These are phyloP conservation scores for Amylostereum chailletii DNA, from an alignment of 1,284 basidiomycete genomes.

Conservation along the genomic window DNA sequence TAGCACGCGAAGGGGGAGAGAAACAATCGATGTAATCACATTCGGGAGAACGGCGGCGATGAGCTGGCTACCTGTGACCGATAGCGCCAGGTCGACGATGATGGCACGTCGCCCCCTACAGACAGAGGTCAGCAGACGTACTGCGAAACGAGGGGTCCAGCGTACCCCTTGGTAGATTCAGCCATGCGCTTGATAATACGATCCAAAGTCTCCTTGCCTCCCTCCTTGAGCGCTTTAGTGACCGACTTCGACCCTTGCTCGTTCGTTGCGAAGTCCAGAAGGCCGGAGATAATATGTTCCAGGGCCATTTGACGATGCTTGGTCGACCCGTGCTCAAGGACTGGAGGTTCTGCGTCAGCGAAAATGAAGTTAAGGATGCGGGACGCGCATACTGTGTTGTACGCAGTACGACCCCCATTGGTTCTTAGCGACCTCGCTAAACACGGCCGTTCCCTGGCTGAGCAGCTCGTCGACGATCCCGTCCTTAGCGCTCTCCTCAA, in stretches of 20 bases:
- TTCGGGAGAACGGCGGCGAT: conserved; percentile 71
- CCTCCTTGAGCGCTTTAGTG: conserved; percentile 76
- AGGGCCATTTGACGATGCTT: conserved; percentile 65
- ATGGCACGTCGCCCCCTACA: conserved; percentile 65
- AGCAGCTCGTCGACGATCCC: conserved; percentile 74
- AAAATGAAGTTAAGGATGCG: neutral
- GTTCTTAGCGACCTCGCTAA: conserved; percentile 71
- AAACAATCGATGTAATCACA: conserved; percentile 26
- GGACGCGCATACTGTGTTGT: conserved; percentile 57
- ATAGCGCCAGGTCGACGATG: conserved; percentile 75
- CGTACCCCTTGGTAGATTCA: conserved; percentile 69
- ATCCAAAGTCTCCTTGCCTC: conserved; percentile 63
- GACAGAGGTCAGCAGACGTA: neutral
- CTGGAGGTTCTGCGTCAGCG: conserved; percentile 24
- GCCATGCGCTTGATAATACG: conserved; percentile 71
- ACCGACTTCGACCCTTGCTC: conserved; percentile 79
- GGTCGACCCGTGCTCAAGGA: conserved; percentile 71
- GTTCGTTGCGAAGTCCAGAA: conserved; percentile 68
- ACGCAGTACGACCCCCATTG: conserved; percentile 83
- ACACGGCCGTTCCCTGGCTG: conserved; percentile 56
- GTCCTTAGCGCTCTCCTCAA: conserved; percentile 73
- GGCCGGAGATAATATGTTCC: conserved; percentile 59
- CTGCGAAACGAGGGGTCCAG: conserved; percentile 3
- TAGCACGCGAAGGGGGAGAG: neutral
- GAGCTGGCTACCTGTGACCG: conserved; percentile 74